phyloP scores from a whole-genome alignment of 2,329 filamentous ascomycete genomes.

The Aspergillus clavatus region DNA sequence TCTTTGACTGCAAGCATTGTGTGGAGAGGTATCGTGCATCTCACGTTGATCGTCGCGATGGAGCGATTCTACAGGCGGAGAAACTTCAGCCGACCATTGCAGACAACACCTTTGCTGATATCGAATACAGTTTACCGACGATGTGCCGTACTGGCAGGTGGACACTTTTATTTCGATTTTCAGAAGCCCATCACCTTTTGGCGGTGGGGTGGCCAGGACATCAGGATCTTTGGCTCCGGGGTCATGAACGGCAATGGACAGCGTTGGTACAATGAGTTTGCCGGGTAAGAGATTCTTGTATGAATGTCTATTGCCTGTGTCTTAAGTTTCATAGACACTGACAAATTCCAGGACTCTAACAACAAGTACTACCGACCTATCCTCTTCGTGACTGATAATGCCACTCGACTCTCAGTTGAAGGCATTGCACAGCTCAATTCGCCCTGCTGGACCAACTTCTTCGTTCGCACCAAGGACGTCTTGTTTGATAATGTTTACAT shows the following conservation, averaged over 20 bases:
- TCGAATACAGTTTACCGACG: conserved; percentile 40
- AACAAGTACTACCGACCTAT: conserved; percentile 57
- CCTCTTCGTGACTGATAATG: conserved; percentile 58
- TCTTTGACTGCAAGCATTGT: conserved; percentile 12
- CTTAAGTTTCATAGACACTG: too few relatives aligned
- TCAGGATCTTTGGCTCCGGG: conserved; percentile 56
- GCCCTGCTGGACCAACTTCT: conserved; percentile 61
- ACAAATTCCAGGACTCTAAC: conserved; percentile 39
- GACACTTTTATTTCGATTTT: conserved; percentile 49
- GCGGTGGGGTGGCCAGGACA: conserved; percentile 59
- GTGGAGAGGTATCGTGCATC: conserved; percentile 11
- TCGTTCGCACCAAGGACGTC: conserved; percentile 54
- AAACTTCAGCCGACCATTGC: too few relatives aligned
- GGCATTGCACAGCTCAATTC: conserved; percentile 58
- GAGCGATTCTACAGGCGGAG: conserved; percentile 22
- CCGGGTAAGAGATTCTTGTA: conserved; percentile 37
- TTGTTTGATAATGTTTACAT: conserved; percentile 52
- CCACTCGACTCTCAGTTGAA: conserved; percentile 53
- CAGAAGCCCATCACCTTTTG: conserved; percentile 58
- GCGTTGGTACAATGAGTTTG: conserved; percentile 49
- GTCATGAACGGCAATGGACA: conserved; percentile 54
- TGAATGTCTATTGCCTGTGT: too few relatives aligned
- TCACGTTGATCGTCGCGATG: background rate
- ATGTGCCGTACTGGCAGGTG: conserved; percentile 46
- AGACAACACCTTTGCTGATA: conserved; percentile 4